Percentiles rank a stretch among this genome's conserved stretches.
phyloP scores from a whole-genome alignment of 2,329 filamentous ascomycete species.

The Paraconiothyrium sp. region DNA sequence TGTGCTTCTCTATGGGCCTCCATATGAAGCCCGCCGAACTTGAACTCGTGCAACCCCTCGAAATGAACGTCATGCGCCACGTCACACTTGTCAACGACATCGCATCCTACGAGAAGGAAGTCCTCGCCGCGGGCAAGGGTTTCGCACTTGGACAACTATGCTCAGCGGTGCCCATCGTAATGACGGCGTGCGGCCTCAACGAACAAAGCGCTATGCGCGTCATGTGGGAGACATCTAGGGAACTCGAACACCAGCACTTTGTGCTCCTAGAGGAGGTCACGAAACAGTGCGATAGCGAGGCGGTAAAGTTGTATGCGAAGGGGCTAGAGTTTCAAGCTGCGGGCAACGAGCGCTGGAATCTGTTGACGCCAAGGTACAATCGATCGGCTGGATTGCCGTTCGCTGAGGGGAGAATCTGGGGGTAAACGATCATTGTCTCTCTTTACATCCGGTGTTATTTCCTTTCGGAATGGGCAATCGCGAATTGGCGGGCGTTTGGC shows the following conservation, averaged over 20 bases:
- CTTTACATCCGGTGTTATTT: too few species aligned
- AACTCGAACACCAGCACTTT: constrained; percentile 4
- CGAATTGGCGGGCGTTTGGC: too few species aligned
- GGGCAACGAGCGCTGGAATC: constrained; percentile 9
- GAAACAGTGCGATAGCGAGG: constrained; percentile 1
- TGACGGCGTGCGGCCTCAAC: background rate
- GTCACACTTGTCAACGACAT: constrained; percentile 11
- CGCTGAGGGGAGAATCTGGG: constrained; percentile 6
- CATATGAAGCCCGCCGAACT: constrained; percentile 6
- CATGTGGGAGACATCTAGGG: constrained; percentile 6
- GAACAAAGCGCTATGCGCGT: constrained; percentile 3
- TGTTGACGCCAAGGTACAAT: constrained; percentile 14
- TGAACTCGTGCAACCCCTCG: background rate
- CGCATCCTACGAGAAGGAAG: constrained; percentile 11
- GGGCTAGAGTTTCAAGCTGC: constrained; percentile 10
- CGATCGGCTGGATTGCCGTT: background rate
- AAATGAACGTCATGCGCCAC: constrained; percentile 10
- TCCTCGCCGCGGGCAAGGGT: constrained; percentile 5
- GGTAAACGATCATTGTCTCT: background rate
- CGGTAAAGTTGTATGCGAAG: constrained; percentile 3
- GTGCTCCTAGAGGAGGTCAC: background rate
- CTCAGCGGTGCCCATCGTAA: constrained; percentile 9
- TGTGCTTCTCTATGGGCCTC: constrained; percentile 12
- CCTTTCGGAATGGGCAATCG: too few species aligned
- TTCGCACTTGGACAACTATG: constrained; percentile 2